These are phyloP conservation scores for Polygonum aviculare DNA, from an alignment of 148 eudicot genomes.

Conservation along the genomic window DNA sequence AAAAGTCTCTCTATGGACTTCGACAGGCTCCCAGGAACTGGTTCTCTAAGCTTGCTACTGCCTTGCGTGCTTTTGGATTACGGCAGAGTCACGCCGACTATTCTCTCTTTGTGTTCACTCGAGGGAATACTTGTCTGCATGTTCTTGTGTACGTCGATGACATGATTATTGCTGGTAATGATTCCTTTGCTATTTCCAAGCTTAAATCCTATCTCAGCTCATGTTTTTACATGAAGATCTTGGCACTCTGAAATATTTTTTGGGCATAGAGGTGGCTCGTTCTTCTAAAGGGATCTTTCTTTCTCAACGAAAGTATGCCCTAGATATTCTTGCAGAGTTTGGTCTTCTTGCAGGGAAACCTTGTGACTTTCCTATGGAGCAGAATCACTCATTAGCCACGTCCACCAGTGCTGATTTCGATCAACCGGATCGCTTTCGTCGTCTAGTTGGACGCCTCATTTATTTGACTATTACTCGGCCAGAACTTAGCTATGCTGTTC, in stretches of 20 bases:
- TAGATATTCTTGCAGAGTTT: too few species aligned
- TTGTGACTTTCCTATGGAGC: not conserved
- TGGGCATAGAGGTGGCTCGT: not conserved
- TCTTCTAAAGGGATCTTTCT: not conserved
- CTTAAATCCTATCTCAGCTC: too few species aligned
- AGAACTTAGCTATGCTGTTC: not conserved
- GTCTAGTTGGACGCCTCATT: not conserved
- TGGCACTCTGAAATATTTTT: not conserved
- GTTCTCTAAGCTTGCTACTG: not conserved
- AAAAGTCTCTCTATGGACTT: not conserved
- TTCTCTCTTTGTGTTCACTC: not conserved
- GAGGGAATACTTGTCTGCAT: too few species aligned
- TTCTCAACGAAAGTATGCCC: not conserved
- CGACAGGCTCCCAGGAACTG: not conserved
- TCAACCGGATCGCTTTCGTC: not conserved
- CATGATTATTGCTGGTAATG: too few species aligned
- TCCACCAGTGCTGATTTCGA: not conserved
- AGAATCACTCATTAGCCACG: not conserved
- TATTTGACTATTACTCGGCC: not conserved
- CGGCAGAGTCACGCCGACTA: not conserved
- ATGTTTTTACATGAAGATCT: not conserved
- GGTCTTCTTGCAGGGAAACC: not conserved
- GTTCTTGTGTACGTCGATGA: not conserved
- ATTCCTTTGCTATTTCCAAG: not conserved
- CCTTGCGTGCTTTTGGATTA: not conserved